These are phyloP conservation scores for Magnusiomyces sp. DNA, from an alignment of 1,139 yeast species.

Conservation along the genomic window DNA sequence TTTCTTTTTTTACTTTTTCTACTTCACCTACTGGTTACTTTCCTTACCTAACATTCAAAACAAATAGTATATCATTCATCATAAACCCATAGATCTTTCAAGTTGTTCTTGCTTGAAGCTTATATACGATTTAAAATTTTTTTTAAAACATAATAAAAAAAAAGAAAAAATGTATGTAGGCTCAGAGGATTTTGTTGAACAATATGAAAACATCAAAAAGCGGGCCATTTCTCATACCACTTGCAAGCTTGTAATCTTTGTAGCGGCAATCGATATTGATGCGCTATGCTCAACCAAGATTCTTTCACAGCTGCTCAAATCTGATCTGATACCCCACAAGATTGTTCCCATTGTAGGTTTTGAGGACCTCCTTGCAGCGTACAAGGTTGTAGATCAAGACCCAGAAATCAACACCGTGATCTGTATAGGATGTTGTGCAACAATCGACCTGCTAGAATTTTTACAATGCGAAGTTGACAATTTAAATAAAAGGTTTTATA, in stretches of 20 bases:
- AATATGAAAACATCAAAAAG: conserved; percentile 25
- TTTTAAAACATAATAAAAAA: not conserved
- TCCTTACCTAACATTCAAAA: too few relatives aligned
- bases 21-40: too few relatives aligned
- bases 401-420: conserved; percentile 66
- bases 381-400: conserved; percentile 44
- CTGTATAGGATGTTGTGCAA: conserved; percentile 91
- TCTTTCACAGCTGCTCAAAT: conserved; percentile 59
- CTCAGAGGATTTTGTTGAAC: conserved; percentile 25
- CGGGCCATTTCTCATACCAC: conserved; percentile 69
- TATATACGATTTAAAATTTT: not conserved
- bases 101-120: not conserved
- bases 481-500: conserved; percentile 45
- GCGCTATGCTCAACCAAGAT: conserved; percentile 85
- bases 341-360: conserved; percentile 93
- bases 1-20: not conserved
- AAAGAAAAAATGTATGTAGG: conserved; percentile 26
- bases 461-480: conserved; percentile 37
- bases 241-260: conserved; percentile 80
- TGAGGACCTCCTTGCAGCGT: conserved; percentile 61
- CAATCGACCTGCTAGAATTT: conserved; percentile 75
- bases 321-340: conserved; percentile 80
- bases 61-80: not conserved
- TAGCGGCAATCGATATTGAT: conserved; percentile 85
- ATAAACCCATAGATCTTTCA: not conserved